A percentile compares a stretch with the other conserved stretches of the same genome.
Conservation (phyloP, 2,329 filamentous ascomycete genomes). For the Fusarium secorum region DNA sequence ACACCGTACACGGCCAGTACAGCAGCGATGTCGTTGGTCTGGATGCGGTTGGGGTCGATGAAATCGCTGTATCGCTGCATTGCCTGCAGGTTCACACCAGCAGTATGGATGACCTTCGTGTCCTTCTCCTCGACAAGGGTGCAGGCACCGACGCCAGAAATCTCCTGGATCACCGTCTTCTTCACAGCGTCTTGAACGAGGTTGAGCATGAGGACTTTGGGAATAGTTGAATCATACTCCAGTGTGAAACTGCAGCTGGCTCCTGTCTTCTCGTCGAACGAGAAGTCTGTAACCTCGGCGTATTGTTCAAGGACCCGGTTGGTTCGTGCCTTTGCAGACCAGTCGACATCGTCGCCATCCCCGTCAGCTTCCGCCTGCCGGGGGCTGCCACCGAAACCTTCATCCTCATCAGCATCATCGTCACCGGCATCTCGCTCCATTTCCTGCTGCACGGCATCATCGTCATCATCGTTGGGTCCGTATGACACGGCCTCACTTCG, state of each 20-base stretch:
- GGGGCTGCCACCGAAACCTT: constrained; percentile 60
- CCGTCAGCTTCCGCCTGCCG: constrained; percentile 53
- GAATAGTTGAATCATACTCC: constrained; percentile 79
- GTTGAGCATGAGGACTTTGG: constrained; percentile 93
- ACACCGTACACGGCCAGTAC: constrained; percentile 90
- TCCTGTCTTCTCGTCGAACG: constrained; percentile 78
- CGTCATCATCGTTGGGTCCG: constrained; percentile 91
- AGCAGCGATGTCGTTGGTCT: constrained; percentile 91
- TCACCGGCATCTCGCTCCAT: constrained; percentile 68
- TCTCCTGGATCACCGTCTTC: constrained; percentile 85
- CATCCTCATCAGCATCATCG: constrained; percentile 66
- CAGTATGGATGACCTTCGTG: constrained; percentile 72
- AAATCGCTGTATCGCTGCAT: constrained; percentile 89
- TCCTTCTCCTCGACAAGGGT: constrained; percentile 67
- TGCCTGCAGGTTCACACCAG: constrained; percentile 86
- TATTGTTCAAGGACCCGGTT: constrained; percentile 70
- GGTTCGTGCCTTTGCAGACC: constrained; percentile 61
- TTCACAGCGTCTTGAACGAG: constrained; percentile 83
- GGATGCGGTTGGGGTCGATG: constrained; percentile 84
- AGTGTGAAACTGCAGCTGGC: constrained; percentile 82
- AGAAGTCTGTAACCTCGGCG: constrained; percentile 76
- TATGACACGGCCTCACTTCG: constrained; percentile 86
- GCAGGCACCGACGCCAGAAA: constrained; percentile 78
- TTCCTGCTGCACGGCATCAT: constrained; percentile 74
- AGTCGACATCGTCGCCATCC: constrained; percentile 47